These are phyloP conservation scores for Wickerhamiella kazuoi DNA, from an alignment of 805 yeast genomes.

Conservation along the genomic window DNA sequence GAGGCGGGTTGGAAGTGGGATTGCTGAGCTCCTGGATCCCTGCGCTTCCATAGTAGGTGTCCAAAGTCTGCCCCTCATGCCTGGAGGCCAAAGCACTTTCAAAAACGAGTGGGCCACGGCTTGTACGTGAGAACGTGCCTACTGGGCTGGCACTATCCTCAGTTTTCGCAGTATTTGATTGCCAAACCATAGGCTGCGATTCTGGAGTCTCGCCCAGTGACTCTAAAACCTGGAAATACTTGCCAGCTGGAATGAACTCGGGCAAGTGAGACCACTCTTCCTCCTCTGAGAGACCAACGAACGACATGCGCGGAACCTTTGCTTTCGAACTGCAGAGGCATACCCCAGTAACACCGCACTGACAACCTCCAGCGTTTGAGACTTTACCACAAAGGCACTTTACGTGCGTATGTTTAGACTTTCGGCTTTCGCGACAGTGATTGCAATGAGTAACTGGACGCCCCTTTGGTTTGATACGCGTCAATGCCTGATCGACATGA, in stretches of 20 bases:
- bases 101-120: background rate
- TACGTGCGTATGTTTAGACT: slow-evolving; percentile 12
- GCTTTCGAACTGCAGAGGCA: slow-evolving; percentile 6
- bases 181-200: background rate
- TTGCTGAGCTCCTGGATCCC: background rate
- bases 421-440: slow-evolving; percentile 38
- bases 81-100: background rate
- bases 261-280: background rate
- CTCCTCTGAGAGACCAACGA: background rate
- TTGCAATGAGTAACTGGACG: slow-evolving; percentile 85
- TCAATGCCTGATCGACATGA: slow-evolving; percentile 78
- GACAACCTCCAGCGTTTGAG: background rate
- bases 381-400: slow-evolving; percentile 20
- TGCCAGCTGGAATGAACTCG: background rate
- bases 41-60: background rate
- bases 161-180: background rate
- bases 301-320: background rate
- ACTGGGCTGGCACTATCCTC: background rate
- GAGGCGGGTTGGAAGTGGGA: background rate
- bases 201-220: background rate
- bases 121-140: background rate
- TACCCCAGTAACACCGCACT: background rate
- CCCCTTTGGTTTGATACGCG: slow-evolving; percentile 92
- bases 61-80: background rate
- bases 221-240: background rate